These are phyloP conservation scores for Pythium scleroteichum DNA, from an alignment of 352 stramenopile species.

Conservation along the genomic window DNA sequence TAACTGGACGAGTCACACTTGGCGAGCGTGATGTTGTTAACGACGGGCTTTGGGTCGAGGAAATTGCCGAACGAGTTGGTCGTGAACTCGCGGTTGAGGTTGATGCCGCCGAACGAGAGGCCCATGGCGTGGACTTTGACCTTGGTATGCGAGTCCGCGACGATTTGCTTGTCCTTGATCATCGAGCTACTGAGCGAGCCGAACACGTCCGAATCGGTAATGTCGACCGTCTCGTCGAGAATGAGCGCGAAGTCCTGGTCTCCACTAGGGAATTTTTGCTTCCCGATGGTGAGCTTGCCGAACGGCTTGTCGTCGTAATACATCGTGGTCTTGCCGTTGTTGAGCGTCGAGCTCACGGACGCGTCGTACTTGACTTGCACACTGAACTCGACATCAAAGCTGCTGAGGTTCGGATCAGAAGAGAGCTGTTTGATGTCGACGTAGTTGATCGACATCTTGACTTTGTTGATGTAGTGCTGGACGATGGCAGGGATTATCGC, in stretches of 20 bases:
- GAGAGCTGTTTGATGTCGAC: slow-evolving; percentile 52
- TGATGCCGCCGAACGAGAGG: slow-evolving; percentile 43
- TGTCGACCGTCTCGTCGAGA: slow-evolving; percentile 31
- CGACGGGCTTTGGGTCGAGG: slow-evolving; percentile 32
- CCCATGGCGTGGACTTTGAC: slow-evolving; percentile 50
- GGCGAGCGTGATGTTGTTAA: slow-evolving; percentile 55
- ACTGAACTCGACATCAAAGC: slow-evolving; percentile 50
- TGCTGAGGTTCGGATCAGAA: slow-evolving; percentile 26
- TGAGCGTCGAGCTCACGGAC: slow-evolving; percentile 38
- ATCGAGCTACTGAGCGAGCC: slow-evolving; percentile 39
- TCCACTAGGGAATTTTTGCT: slow-evolving; percentile 47
- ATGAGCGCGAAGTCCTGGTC: slow-evolving; percentile 54
- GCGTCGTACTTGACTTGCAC: slow-evolving; percentile 52
- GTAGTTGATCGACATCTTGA: slow-evolving; percentile 60
- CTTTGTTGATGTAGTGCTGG: slow-evolving; percentile 56
- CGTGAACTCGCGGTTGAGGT: slow-evolving; percentile 42
- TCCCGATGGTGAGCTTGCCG: slow-evolving; percentile 46
- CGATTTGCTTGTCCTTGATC: slow-evolving; percentile 36
- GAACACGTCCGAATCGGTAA: slow-evolving; percentile 46
- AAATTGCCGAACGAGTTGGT: slow-evolving; percentile 59
- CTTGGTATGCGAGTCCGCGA: slow-evolving; percentile 31
- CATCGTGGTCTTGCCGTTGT: slow-evolving; percentile 44
- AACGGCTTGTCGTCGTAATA: slow-evolving; percentile 45
- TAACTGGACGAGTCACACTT: slow-evolving; percentile 38
- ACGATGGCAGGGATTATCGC: slow-evolving; percentile 53